Base-by-base conservation (phyloP, 768 basidiomycete species). In the Kwoniella sp. region DNA sequence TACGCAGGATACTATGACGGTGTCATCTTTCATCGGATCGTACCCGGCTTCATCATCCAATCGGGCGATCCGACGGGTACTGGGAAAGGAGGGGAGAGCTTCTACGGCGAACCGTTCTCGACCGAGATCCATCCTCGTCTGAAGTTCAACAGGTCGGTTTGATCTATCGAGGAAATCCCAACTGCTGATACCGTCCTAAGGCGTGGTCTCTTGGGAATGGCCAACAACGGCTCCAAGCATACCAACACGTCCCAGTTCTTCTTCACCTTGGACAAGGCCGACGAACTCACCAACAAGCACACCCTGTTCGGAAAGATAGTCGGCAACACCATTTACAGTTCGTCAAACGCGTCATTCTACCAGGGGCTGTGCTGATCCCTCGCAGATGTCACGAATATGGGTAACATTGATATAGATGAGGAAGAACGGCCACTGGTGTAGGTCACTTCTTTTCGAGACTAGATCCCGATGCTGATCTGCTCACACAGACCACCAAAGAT, bases 191-290 rank as follows among this genome's bases (percentile, higher is more conserved):
- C 4, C 31, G 14, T 1, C 22, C 3, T 4, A 29, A 70, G 98
- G 66, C 86, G 95, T 46, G 95, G 95, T 0, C 73, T 98, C 2
- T 84, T 99, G 1, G 95, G 80, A 0, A 92, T 95, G 88, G 95
- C 95, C 3, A 95, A 95, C 65, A 84, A 81, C 51, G 89, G 90
- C 9, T 79, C 79, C 25, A 88, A 87, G 73, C 81, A 92, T 67
- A 83, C 88, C 3, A 99, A 99, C 60, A 86, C 88, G 47, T 93
- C 89, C 0, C 93, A 98, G 72, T 98, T 90, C 76, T 86, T 96
- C 70, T 84, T 98, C 43, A 98, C 95, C 0, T 82, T 98, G 0
- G 89, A 93, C 69, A 80, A 87, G 25, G 88, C 92, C 4, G 89
- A 93, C 50, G 92, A 92, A 72, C 77, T 99, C 10, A 86, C 96